Conservation (phyloP, 2,329 filamentous ascomycete species). For the Scedosporium aurantiacum region DNA sequence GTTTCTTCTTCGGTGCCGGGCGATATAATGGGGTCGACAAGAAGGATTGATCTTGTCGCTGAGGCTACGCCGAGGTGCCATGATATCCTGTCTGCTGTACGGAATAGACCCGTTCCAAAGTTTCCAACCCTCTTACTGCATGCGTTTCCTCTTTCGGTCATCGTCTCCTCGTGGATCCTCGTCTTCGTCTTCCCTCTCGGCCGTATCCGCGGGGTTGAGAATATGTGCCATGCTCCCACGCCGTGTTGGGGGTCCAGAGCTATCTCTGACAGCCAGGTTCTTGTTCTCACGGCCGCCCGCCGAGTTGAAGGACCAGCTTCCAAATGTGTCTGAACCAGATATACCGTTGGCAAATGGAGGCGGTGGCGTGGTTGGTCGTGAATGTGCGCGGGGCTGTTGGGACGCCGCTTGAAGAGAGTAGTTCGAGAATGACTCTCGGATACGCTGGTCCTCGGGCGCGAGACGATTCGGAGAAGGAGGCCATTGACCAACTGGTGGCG, state of each 20-base stretch:
- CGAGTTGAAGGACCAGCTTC: slow-evolving; percentile 46
- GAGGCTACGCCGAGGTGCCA: too few species aligned
- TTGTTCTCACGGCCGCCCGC: slow-evolving; percentile 34
- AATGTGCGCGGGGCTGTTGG: slow-evolving; percentile 30
- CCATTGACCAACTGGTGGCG: slow-evolving; percentile 43
- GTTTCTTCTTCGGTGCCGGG: too few species aligned
- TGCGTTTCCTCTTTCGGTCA: slow-evolving; percentile 50
- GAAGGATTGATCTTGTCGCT: too few species aligned
- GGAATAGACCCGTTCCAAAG: too few species aligned
- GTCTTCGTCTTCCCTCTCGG: slow-evolving; percentile 44
- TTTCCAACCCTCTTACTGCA: slow-evolving; percentile 26
- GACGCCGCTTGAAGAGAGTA: slow-evolving; percentile 38
- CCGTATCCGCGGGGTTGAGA: slow-evolving; percentile 47
- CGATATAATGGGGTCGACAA: too few species aligned
- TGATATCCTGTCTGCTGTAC: too few species aligned
- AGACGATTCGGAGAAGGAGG: slow-evolving; percentile 42
- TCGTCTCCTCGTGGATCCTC: slow-evolving; percentile 44
- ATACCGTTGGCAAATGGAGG: slow-evolving; percentile 34
- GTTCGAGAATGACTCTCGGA: slow-evolving; percentile 44
- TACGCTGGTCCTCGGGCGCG: slow-evolving; percentile 40
- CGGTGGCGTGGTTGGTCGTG: slow-evolving; percentile 43
- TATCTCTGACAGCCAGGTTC: slow-evolving; percentile 39
- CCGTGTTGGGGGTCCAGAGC: slow-evolving; percentile 44
- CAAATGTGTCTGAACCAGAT: slow-evolving; percentile 32
- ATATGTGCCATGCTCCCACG: slow-evolving; percentile 53